Percentiles rank a stretch among this genome's conserved stretches.
Conservation (phyloP, 2,329 filamentous ascomycete species). For the Calonectria pauciramosa region DNA sequence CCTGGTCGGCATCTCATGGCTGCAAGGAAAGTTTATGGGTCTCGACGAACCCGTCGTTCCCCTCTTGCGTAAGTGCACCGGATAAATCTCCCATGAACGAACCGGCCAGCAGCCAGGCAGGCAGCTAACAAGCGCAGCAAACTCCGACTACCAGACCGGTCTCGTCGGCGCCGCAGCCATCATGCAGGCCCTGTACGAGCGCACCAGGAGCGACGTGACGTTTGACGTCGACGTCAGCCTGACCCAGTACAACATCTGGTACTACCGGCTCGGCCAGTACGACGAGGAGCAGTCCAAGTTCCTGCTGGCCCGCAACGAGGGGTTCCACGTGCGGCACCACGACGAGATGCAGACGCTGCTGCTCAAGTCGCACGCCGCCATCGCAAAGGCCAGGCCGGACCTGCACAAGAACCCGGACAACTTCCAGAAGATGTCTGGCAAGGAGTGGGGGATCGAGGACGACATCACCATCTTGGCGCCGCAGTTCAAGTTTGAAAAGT, state of each 20-base stretch:
- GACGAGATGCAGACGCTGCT: constrained; percentile 39
- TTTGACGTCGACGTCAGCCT: constrained; percentile 44
- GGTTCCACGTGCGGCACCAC: constrained; percentile 34
- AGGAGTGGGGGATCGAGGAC: constrained; percentile 25
- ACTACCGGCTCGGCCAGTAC: constrained; percentile 40
- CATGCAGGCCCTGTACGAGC: constrained; percentile 35
- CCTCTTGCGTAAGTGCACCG: constrained; percentile 30
- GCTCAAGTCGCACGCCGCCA: constrained; percentile 6
- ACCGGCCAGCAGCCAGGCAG: no score
- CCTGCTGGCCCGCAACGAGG: constrained; percentile 30
- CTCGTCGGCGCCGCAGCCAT: constrained; percentile 36
- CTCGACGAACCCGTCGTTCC: constrained; percentile 45
- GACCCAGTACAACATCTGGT: constrained; percentile 47
- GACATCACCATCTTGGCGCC: constrained; percentile 21
- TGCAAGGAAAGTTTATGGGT: constrained; percentile 55
- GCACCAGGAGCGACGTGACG: constrained; percentile 34
- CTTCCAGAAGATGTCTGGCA: constrained; percentile 23
- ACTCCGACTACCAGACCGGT: constrained; percentile 43
- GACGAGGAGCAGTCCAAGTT: constrained; percentile 25
- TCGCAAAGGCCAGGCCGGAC: constrained; percentile 25
- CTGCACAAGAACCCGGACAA: constrained; percentile 22
- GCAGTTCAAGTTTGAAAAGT: constrained; percentile 19
- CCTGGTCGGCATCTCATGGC: constrained; percentile 52
- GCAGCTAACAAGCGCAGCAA: constrained; percentile 25
- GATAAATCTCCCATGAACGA: not conserved